phyloP scores from a whole-genome alignment of 2,329 filamentous ascomycete genomes.

The Fusarium robinianum region DNA sequence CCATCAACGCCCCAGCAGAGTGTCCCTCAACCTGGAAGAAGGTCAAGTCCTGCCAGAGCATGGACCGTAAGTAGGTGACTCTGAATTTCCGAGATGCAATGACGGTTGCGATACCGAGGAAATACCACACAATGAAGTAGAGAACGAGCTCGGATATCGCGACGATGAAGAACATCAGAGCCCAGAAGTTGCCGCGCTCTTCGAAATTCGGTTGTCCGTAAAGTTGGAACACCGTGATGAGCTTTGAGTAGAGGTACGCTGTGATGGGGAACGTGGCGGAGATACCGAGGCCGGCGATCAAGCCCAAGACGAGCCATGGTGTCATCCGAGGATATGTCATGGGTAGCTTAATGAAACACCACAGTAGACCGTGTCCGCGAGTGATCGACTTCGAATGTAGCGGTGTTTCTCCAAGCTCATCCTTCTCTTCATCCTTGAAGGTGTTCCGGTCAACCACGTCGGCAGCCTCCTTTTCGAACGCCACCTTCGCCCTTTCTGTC shows the following conservation, averaged over 20 bases:
- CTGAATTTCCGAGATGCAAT: too few relatives aligned
- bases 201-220: conserved; percentile 12
- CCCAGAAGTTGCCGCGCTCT: conserved; percentile 50
- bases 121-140: conserved; percentile 37
- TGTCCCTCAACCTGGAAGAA: conserved; percentile 46
- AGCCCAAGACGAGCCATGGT: too few relatives aligned
- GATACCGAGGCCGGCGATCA: too few relatives aligned
- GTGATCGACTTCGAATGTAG: too few relatives aligned
- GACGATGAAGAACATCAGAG: conserved; percentile 55
- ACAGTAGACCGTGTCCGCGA: too few relatives aligned
- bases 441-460: too few relatives aligned
- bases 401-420: too few relatives aligned
- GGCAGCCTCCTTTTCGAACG: background rate
- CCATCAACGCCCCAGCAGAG: conserved; percentile 39
- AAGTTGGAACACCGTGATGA: conserved; percentile 36
- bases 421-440: too few relatives aligned
- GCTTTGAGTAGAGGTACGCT: conserved; percentile 7
- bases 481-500: background rate
- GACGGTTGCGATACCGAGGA: conserved; percentile 4
- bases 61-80: conserved; percentile 24
- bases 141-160: conserved; percentile 46
- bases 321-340: too few relatives aligned
- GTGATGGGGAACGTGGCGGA: conserved; percentile 4
- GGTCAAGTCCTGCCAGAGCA: conserved; percentile 43
- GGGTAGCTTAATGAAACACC: too few relatives aligned